Percentiles rank a stretch among this genome's conserved stretches.
Conservation (phyloP, 495 filamentous ascomycete species). For the Amphirosellinia nigrospora region DNA sequence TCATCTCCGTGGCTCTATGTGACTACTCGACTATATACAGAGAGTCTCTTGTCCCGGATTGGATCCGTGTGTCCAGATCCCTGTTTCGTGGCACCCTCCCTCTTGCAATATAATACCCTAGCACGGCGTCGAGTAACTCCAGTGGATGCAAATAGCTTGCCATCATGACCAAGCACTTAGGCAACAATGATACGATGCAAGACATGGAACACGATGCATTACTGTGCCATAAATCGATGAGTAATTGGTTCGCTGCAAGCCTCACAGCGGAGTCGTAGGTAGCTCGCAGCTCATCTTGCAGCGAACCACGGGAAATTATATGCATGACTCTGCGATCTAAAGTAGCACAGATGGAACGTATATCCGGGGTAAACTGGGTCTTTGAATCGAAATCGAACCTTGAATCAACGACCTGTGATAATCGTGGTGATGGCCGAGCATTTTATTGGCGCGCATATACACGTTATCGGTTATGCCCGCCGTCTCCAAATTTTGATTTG, state of each 20-base stretch:
- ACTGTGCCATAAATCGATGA: no score
- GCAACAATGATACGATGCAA: no score
- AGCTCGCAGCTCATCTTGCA: neutral
- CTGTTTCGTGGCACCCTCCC: no score
- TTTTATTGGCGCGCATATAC: constrained; percentile 11
- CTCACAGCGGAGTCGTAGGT: no score
- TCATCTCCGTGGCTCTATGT: no score
- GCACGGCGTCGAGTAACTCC: neutral
- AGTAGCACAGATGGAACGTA: neutral
- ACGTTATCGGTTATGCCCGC: neutral
- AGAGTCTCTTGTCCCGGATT: no score
- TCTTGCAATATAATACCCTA: neutral
- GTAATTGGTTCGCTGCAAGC: no score
- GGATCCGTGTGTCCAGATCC: no score
- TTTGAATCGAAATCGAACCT: neutral
- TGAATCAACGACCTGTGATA: neutral
- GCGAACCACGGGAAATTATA: neutral
- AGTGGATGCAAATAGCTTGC: no score
- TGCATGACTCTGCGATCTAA: neutral
- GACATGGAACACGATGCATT: no score
- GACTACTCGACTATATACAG: no score
- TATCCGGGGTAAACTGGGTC: constrained; percentile 13
- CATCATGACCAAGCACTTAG: no score
- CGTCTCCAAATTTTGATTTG: constrained; percentile 5
- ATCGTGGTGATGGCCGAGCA: neutral